Base-by-base conservation (phyloP, 2,329 filamentous ascomycete species). In the Aspergillus flavus region DNA sequence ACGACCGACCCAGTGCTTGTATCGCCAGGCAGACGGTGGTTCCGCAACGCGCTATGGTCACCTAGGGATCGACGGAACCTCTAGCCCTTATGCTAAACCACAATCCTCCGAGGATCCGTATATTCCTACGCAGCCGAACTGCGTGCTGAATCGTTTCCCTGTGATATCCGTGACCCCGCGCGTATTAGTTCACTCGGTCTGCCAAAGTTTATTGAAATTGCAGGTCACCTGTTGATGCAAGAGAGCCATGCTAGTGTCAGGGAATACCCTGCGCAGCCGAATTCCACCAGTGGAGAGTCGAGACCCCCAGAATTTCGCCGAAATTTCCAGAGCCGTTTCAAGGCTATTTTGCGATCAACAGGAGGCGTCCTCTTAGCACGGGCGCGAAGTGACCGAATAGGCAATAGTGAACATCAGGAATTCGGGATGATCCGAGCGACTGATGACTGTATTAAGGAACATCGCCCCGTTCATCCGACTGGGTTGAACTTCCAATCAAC, bases 391-490 rank as follows among this genome's bases (percentile, higher is more conserved):
- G 50, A 54, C 46, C 12, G 19, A n/a, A 52, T 30, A 54, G 23
- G 34, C 19, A 36, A 26, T 41, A 11, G 19, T 30, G 58, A 41
- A 41, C 23, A 14, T 21, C 26, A 36, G 34, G 39, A 30, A 62
- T 54, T 64, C 64, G 62, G 64, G 58, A 64, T 45, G 57, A 61
- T 59, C 64, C 62, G 64, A 66, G 55, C 61, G 19, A 58, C 39
- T 54, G 56, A 50, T 16, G 45, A 34, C 39, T 7, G 26, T 28
- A 32, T 58, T 30, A 36, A 58, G 48, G 39, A 45, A 43, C 28
- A 48, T 55, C 56, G 61, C 39, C 61, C 60, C 60, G 56, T 53
- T 46, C 46, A 32, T 39, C 57, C 61, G 55, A 39, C 41, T 19
- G 19, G 39, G 39, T 30, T 26, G 12, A 39, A 34, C 36, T 39